phyloP scores from a whole-genome alignment of 805 yeast genomes.

The Jamesozyma jinghongensis region DNA sequence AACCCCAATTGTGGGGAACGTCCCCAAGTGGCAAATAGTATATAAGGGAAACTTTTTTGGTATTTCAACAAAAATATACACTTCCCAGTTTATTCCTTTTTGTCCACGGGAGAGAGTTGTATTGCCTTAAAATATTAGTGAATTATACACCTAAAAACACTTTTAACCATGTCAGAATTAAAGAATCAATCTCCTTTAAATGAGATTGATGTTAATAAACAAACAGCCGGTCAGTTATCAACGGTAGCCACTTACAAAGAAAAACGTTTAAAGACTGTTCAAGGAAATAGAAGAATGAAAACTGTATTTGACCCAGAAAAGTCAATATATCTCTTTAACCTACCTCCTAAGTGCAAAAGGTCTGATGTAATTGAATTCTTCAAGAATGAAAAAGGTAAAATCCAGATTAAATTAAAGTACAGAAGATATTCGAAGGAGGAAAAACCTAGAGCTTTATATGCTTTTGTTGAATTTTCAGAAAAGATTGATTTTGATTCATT shows the following conservation, averaged over 20 bases:
- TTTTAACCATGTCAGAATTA: neutral
- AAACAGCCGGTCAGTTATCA: neutral
- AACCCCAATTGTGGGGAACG: neutral
- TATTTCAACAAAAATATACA: neutral
- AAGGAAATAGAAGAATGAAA: neutral
- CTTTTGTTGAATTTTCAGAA: conserved; percentile 22
- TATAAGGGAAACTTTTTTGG: neutral
- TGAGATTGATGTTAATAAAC: neutral
- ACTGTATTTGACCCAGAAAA: conserved; percentile 15
- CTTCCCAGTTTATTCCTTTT: neutral
- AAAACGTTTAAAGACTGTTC: no score
- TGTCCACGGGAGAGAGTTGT: no score
- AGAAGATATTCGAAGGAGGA: conserved; percentile 8
- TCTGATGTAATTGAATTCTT: conserved; percentile 17
- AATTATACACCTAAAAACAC: neutral
- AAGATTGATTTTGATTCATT: conserved; percentile 22
- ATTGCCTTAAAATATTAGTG: neutral
- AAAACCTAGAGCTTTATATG: conserved; percentile 17
- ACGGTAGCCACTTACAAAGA: neutral
- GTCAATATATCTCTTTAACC: conserved; percentile 19
- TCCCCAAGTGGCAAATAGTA: neutral
- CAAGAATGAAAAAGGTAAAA: conserved; percentile 14
- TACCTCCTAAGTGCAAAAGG: conserved; percentile 16
- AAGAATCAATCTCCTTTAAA: neutral
- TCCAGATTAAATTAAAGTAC: conserved; percentile 19